Evolutionary conservation across 768 basidiomycete species (phyloP).

Genomic region (Suillus decipiens): DNA sequence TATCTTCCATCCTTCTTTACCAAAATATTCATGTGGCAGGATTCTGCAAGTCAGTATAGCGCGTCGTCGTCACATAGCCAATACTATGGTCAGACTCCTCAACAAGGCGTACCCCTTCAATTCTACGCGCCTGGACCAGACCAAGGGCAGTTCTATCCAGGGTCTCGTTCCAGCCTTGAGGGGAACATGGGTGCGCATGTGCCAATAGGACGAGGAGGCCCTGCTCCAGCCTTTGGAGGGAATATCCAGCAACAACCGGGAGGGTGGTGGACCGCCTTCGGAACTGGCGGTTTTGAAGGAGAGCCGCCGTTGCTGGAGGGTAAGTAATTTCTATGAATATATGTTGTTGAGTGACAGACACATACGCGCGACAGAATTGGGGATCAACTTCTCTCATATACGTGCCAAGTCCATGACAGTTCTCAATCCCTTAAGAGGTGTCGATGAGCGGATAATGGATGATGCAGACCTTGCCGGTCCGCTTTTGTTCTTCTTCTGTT

Average conservation of each 20-base stretch:
- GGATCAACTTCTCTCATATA: conserved; percentile 97
- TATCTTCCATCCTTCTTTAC: background rate
- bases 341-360: conserved; percentile 5
- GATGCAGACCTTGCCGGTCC: conserved; percentile 98
- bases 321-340: conserved; percentile 34
- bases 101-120: conserved; percentile 65
- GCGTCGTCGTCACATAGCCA: conserved; percentile 54
- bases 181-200: conserved; percentile 63
- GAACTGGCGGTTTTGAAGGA: conserved; percentile 92
- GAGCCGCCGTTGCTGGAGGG: conserved; percentile 96
- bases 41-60: conserved; percentile 57
- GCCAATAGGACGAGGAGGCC: conserved; percentile 46
- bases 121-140: conserved; percentile 72
- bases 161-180: conserved; percentile 76
- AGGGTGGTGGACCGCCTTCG: conserved; percentile 95
- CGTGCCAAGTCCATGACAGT: conserved; percentile 92
- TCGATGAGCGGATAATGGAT: conserved; percentile 96
- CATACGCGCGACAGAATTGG: conserved; percentile 65
- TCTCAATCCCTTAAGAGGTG: conserved; percentile 82
- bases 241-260: conserved; percentile 67
- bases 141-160: conserved; percentile 62
- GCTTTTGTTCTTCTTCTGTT: conserved; percentile 92
- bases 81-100: conserved; percentile 52
- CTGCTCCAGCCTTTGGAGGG: conserved; percentile 59
- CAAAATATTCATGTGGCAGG: conserved; percentile 69